These are phyloP conservation scores for Raphidocelis subcapitata DNA, from an alignment of 139 green algal species.

Conservation along the genomic window DNA sequence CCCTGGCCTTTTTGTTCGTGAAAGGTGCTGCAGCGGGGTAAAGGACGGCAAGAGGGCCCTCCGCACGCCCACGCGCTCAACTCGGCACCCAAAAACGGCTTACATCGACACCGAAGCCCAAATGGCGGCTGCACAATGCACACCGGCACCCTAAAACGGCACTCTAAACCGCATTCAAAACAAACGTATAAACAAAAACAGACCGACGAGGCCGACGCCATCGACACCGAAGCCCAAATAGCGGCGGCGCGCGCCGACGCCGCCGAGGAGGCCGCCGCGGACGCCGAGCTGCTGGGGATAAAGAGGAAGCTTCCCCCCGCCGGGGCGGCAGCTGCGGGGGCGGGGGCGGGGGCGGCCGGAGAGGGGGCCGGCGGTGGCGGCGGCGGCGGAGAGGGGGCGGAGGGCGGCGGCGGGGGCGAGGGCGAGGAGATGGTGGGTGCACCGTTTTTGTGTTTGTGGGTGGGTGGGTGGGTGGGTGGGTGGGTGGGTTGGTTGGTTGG, in stretches of 20 bases:
- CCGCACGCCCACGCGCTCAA: too few species aligned
- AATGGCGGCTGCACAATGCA: too few species aligned
- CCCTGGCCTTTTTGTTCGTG: too few species aligned
- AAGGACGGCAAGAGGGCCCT: too few species aligned
- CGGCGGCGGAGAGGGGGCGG: neutral
- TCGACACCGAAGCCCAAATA: conserved; percentile 82
- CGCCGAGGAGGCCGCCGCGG: conserved; percentile 41
- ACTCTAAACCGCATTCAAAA: too few species aligned
- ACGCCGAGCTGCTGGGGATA: conserved; percentile 27
- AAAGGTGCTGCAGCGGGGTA: too few species aligned
- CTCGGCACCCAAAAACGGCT: too few species aligned
- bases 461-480: neutral
- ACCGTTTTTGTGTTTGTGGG: neutral
- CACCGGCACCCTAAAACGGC: too few species aligned
- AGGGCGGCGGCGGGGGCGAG: neutral
- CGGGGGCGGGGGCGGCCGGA: neutral
- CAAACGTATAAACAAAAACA: conserved; percentile 12
- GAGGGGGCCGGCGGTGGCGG: neutral
- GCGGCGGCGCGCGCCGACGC: conserved; percentile 51
- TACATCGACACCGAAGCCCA: too few species aligned
- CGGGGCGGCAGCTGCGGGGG: conserved; percentile 21
- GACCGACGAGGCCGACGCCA: conserved; percentile 40
- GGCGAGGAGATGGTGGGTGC: conserved; percentile 22
- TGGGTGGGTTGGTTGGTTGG: neutral
- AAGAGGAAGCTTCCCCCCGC: conserved; percentile 31